Percentiles rank a stretch among this genome's conserved stretches.
phyloP scores from a whole-genome alignment of 148 eudicot species.

The Vaccinium darrowii region DNA sequence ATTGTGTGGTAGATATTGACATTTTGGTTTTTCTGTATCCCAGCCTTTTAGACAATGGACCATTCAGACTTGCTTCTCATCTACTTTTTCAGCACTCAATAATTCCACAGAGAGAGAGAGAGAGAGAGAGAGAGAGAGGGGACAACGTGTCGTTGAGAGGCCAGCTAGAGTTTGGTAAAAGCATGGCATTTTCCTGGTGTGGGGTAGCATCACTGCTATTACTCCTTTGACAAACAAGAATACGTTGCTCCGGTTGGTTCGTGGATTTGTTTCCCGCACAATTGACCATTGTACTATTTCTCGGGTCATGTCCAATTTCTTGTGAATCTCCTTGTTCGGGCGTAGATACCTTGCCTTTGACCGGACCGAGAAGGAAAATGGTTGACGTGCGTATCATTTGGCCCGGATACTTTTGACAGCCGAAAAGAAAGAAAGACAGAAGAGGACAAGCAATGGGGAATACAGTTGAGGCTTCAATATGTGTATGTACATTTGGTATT shows the following conservation, averaged over 20 bases:
- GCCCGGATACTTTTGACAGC: too few relatives aligned
- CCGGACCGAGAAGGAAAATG: too few relatives aligned
- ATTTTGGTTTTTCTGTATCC: not conserved
- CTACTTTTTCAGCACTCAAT: constrained; percentile 1
- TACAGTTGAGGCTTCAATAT: not conserved
- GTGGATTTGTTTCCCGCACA: too few relatives aligned
- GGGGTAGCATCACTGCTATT: not conserved
- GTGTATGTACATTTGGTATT: not conserved
- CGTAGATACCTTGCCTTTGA: too few relatives aligned
- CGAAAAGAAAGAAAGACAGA: too few relatives aligned
- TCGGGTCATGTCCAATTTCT: too few relatives aligned
- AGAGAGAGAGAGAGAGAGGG: not conserved
- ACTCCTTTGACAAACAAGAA: too few relatives aligned
- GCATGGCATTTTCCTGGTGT: not conserved
- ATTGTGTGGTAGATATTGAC: not conserved
- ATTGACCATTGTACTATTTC: too few relatives aligned
- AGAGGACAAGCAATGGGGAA: not conserved
- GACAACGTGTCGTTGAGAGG: not conserved
- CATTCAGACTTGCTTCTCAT: not conserved
- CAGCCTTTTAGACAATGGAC: not conserved
- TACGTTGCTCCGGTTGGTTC: too few relatives aligned
- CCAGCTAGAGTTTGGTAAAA: constrained; percentile 1
- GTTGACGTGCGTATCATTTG: too few relatives aligned
- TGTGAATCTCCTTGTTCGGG: too few relatives aligned
- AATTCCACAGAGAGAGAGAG: constrained; percentile 11